phyloP scores from a whole-genome alignment of 2,329 filamentous ascomycete species.

The Incumbomyces lentus region DNA sequence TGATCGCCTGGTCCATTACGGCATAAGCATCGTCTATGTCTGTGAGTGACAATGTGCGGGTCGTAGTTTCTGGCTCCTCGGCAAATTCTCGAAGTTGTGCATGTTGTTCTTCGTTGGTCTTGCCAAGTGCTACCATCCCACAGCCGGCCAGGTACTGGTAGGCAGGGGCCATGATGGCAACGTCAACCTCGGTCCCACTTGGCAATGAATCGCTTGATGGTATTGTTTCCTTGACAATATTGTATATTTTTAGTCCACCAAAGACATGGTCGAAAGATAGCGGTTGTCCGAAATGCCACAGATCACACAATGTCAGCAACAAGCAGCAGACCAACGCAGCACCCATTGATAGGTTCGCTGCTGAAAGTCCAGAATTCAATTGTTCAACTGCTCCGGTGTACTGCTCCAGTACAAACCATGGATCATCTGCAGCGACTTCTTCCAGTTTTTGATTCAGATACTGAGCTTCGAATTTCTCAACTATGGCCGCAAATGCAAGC shows the following conservation, averaged over 20 bases:
- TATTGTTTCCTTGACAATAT: not conserved
- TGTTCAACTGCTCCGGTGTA: not conserved
- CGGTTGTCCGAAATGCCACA: not conserved
- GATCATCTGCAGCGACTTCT: not conserved
- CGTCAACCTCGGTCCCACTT: not conserved
- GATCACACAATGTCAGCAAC: not conserved
- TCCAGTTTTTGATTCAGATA: not conserved
- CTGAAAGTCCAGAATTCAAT: not conserved
- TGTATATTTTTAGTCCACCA: not conserved
- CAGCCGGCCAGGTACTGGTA: not conserved
- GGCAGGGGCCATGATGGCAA: not conserved
- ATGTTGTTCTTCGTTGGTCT: not conserved
- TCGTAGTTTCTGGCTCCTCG: not conserved
- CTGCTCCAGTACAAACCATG: not conserved
- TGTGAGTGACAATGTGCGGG: not conserved
- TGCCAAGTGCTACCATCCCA: not conserved
- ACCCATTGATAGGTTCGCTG: not conserved
- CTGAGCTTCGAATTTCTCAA: not conserved
- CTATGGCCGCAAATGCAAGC: not conserved
- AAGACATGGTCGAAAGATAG: not conserved
- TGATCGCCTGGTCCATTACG: not conserved
- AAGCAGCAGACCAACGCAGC: conserved; percentile 17
- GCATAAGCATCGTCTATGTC: not conserved
- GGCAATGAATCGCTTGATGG: not conserved
- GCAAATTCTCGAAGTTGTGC: not conserved